phyloP scores from a whole-genome alignment of 1,284 basidiomycete genomes.

The Papiliotrema terrestris region DNA sequence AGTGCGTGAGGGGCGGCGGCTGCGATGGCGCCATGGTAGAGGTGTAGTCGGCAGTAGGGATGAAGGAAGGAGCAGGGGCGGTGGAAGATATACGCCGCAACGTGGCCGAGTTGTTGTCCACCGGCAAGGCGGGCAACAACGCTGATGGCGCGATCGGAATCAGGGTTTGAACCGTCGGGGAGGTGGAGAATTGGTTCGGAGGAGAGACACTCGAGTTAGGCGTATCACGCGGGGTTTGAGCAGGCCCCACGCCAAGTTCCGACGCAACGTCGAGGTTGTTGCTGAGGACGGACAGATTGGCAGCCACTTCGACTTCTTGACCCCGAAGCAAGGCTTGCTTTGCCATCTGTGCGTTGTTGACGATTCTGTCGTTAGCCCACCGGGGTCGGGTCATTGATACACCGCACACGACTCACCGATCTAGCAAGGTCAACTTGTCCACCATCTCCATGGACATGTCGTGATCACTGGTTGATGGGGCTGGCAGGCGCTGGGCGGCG shows the following conservation, averaged over 20 bases:
- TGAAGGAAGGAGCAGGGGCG: not conserved
- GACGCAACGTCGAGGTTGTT: slow-evolving; percentile 40
- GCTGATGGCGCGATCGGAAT: not conserved
- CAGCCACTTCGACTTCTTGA: slow-evolving; percentile 31
- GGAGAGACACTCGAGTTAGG: slow-evolving; percentile 32
- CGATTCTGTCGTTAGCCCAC: slow-evolving; percentile 30
- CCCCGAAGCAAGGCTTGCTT: slow-evolving; percentile 39
- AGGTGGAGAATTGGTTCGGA: slow-evolving; percentile 4
- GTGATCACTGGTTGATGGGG: not conserved
- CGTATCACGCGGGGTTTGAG: slow-evolving; percentile 29
- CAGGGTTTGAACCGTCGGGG: not conserved
- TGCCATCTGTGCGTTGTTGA: slow-evolving; percentile 36
- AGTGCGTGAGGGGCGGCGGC: slow-evolving; percentile 42
- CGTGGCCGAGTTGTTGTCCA: slow-evolving; percentile 16
- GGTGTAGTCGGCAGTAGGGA: not conserved
- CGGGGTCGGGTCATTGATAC: no score
- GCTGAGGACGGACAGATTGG: slow-evolving; percentile 36
- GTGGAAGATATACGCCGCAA: slow-evolving; percentile 2
- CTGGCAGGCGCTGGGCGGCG: not conserved
- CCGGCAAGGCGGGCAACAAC: slow-evolving; percentile 32
- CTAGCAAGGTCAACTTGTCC: slow-evolving; percentile 36
- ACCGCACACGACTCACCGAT: slow-evolving; percentile 28
- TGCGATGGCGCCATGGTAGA: not conserved
- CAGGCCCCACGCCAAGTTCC: slow-evolving; percentile 38
- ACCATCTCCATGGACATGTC: slow-evolving; percentile 27